phyloP scores from a whole-genome alignment of 179 eudicot species.

The Kewa caespitosa region DNA sequence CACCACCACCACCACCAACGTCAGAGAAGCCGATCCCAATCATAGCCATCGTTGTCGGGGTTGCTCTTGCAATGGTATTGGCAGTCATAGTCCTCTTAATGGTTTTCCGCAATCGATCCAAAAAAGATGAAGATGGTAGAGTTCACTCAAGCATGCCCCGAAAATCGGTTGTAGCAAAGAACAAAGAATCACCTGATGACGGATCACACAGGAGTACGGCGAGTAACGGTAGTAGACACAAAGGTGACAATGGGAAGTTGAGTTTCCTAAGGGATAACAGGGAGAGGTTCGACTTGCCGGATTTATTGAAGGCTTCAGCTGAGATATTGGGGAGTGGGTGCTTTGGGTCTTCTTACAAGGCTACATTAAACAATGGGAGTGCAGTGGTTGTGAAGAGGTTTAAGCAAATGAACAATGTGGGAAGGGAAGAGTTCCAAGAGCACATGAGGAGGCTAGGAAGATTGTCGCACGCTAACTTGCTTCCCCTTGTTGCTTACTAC shows the following conservation, averaged over 20 bases:
- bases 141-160: neutral
- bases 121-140: neutral
- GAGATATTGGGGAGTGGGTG: constrained; percentile 83
- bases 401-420: constrained; percentile 66
- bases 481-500: constrained; percentile 74
- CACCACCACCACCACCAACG: neutral
- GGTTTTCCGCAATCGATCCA: constrained; percentile 13
- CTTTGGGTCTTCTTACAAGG: constrained; percentile 83
- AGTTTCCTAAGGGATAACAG: constrained; percentile 51
- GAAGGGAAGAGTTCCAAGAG: constrained; percentile 66
- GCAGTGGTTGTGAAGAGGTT: constrained; percentile 72
- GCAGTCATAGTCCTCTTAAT: constrained; percentile 24
- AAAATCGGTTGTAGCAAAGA: neutral
- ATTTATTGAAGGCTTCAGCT: constrained; percentile 70
- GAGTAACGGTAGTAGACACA: neutral
- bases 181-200: neutral
- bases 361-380: constrained; percentile 41
- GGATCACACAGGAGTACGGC: constrained; percentile 13
- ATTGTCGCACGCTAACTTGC: constrained; percentile 65
- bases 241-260: constrained; percentile 37
- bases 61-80: constrained; percentile 23
- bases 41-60: constrained; percentile 19
- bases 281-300: constrained; percentile 62
- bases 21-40: constrained; percentile 19
- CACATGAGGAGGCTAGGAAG: constrained; percentile 78